A percentile compares a stretch with the other conserved stretches of the same genome.
Evolutionary conservation across 257 asterid species (phyloP).

Genomic region (Paulownia fortunei): DNA sequence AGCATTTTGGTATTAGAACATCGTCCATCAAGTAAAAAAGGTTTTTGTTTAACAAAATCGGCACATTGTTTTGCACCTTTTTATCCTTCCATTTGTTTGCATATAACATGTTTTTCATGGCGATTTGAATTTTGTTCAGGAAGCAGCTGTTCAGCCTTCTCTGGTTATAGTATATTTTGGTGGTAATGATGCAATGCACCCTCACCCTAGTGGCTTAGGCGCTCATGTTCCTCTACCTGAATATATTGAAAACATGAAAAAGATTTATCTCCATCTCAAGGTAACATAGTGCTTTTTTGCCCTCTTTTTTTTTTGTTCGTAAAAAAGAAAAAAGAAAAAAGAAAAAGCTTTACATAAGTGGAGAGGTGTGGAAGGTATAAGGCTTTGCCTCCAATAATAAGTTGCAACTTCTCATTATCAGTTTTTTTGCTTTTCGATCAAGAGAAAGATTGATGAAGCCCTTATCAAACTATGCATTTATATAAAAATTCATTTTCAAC

Average conservation of each 20-base stretch:
- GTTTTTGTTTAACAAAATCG: conserved; percentile 10
- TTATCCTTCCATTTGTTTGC: not conserved
- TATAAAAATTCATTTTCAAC: too few relatives aligned
- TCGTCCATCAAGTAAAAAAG: not conserved
- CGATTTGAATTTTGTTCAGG: conserved; percentile 45
- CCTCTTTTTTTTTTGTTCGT: not conserved
- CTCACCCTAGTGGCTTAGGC: conserved; percentile 77
- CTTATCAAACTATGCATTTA: too few relatives aligned
- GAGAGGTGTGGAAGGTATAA: too few relatives aligned
- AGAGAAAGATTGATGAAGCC: too few relatives aligned
- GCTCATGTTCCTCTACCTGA: conserved; percentile 86
- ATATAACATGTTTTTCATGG: not conserved
- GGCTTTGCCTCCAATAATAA: too few relatives aligned
- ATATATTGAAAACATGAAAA: conserved; percentile 82
- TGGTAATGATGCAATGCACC: conserved; percentile 77
- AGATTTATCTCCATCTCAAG: conserved; percentile 63
- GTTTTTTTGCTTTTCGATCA: too few relatives aligned
- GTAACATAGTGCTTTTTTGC: conserved; percentile 38
- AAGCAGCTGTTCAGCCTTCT: conserved; percentile 71
- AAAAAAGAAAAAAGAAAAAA: too few relatives aligned
- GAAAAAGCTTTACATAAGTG: too few relatives aligned
- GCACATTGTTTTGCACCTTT: not conserved
- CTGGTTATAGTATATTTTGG: conserved; percentile 85
- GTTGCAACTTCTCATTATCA: too few relatives aligned
- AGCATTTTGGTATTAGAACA: not conserved